Conservation (phyloP, 148 eudicot species). For the Talinum fruticosum region DNA sequence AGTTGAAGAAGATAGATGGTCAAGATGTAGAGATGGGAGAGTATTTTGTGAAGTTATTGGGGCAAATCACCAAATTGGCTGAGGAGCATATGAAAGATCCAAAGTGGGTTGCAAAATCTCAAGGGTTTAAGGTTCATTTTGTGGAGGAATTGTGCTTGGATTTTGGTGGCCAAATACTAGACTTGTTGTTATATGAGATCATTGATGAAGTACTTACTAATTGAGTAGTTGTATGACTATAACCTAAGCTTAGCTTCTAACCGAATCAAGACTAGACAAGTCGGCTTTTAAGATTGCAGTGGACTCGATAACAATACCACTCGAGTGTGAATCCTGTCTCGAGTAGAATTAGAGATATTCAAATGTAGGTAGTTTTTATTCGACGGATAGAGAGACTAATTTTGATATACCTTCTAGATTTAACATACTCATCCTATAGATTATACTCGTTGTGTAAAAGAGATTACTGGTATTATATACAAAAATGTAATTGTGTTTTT, state of each 20-base stretch:
- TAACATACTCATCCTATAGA: too few relatives aligned
- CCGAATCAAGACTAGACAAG: neutral
- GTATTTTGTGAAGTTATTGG: conserved; percentile 20
- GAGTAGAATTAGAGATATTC: too few relatives aligned
- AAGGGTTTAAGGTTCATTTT: conserved; percentile 25
- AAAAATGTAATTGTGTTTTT: too few relatives aligned
- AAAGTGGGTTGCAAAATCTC: conserved; percentile 15
- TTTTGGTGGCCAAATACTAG: conserved; percentile 42
- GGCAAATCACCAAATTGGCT: conserved; percentile 25
- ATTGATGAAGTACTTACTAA: neutral
- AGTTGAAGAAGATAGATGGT: neutral
- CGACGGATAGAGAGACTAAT: too few relatives aligned
- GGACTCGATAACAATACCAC: neutral
- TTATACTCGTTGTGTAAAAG: too few relatives aligned
- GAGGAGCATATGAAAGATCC: conserved; percentile 34
- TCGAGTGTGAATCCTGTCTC: too few relatives aligned
- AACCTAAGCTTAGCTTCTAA: neutral
- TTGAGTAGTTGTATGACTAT: neutral
- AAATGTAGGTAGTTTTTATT: too few relatives aligned
- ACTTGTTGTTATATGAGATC: conserved; percentile 31
- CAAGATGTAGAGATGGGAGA: conserved; percentile 15
- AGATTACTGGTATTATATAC: too few relatives aligned
- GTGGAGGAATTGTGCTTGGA: conserved; percentile 14
- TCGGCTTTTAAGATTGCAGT: neutral
- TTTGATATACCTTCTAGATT: too few relatives aligned